phyloP scores from a whole-genome alignment of 352 stramenopile species.

The Thalassiosira livingstoniorum region DNA sequence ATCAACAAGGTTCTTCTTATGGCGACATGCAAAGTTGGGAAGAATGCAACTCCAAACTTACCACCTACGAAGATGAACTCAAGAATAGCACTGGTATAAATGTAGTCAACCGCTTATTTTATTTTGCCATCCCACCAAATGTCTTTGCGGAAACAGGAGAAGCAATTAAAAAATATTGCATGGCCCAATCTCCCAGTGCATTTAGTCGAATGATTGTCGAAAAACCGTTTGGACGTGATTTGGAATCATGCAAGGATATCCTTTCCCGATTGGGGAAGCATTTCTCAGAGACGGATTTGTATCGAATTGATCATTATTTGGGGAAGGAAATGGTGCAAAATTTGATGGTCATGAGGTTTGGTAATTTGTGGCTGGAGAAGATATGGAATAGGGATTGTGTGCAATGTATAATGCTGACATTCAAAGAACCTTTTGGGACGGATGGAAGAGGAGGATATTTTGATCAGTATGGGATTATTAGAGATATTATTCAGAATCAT shows the following conservation, averaged over 20 bases:
- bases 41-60: constrained; percentile 47
- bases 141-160: constrained; percentile 94
- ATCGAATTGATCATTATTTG: constrained; percentile 95
- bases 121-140: constrained; percentile 96
- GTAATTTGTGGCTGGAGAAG: constrained; percentile 95
- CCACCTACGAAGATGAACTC: constrained; percentile 49
- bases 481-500: constrained; percentile 97
- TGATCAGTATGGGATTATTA: constrained; percentile 97
- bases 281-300: constrained; percentile 92
- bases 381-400: constrained; percentile 97
- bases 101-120: constrained; percentile 88
- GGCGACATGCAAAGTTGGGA: constrained; percentile 69
- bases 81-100: constrained; percentile 19
- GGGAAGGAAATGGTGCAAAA: constrained; percentile 86
- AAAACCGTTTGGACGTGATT: constrained; percentile 98
- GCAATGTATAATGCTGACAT: constrained; percentile 94
- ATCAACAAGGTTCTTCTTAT: constrained; percentile 68
- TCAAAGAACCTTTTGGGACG: constrained; percentile 95
- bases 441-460: constrained; percentile 97
- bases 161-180: constrained; percentile 91
- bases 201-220: constrained; percentile 98
- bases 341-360: constrained; percentile 95
- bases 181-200: constrained; percentile 84
- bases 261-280: constrained; percentile 89
- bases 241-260: constrained; percentile 92